Base-by-base conservation (phyloP, 2,329 filamentous ascomycete species). In the Neoscytalidium dimidiatum region DNA sequence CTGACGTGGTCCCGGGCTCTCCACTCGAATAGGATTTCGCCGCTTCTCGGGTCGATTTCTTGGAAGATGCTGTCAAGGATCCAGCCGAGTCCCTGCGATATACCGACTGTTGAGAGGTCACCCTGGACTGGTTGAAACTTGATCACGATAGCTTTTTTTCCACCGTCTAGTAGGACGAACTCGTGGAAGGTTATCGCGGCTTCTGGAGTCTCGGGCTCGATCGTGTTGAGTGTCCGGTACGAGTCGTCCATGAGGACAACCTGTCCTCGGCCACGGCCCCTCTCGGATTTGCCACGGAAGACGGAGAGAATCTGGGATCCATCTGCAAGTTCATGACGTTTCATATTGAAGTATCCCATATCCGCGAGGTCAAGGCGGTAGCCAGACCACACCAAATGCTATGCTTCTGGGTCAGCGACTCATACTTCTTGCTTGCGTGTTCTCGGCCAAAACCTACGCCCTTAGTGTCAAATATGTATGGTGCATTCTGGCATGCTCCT, bases 21-120 rank as follows among this genome's bases (percentile, higher is more conserved):
- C 86, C 86, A 88, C 68, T 88, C 85, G 67, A 88, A 88, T 6
- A 88, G 33, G 8, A 79, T 66, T 41, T 78, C 69, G 53, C 73
- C 72, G 7, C 76, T 76, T 13, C 74, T 74, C 17, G 79, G 70
- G 64, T 79, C 73, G 43, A 80, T 69, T 68, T 80, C 77, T 69
- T 82, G 79, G 67, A 82, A 79, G 28, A 80, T 43, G 29, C 74
- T 76, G 65, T 82, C 78, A 65, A 77, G 74, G 9, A 82, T 73
- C 70, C 76, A 81, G 11, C 77, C 77, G 35, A 73, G 63, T n/a
- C 68, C 69, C 7, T 69, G 64, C 33, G 71, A 71, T 29, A 35
- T 44, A 14, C 74, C 78, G 4, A 79, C 72, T 11, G 70, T 68
- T 23, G 69, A 71, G 11, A 83, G 72, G 62, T 83, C 77, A 7